Conservation (phyloP, 768 basidiomycete species). For the Rhodosporidiobolus odoratus region DNA sequence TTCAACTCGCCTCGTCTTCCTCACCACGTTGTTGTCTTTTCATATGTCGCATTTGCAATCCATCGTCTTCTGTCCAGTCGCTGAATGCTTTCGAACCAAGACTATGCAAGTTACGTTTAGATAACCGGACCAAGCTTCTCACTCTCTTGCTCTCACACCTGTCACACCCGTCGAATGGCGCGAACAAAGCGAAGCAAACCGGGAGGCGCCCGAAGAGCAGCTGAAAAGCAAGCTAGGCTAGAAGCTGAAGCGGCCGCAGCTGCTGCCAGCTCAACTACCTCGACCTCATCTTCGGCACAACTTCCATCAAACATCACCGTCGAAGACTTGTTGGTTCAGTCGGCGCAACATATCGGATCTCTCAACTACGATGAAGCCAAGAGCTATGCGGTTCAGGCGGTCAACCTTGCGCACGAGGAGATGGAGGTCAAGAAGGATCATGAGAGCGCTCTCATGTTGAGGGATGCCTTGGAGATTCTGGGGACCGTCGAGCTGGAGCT, state of each 20-base stretch:
- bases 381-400: constrained; percentile 20
- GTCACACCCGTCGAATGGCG: background rate
- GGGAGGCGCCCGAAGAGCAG: too few species aligned
- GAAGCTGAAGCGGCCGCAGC: background rate
- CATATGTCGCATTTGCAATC: too few species aligned
- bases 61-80: too few species aligned
- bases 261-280: background rate
- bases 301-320: constrained; percentile 15
- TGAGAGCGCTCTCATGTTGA: constrained; percentile 19
- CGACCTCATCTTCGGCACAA: constrained; percentile 2
- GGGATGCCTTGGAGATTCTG: constrained; percentile 37
- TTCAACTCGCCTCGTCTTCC: background rate
- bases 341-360: constrained; percentile 30
- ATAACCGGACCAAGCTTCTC: background rate
- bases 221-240: too few species aligned
- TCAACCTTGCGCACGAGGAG: constrained; percentile 27
- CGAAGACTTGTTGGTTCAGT: constrained; percentile 36
- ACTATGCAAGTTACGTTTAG: too few species aligned
- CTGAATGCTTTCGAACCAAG: too few species aligned
- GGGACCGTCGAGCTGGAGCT: constrained; percentile 41
- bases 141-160: background rate
- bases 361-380: constrained; percentile 36
- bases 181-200: constrained; percentile 5
- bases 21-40: too few species aligned
- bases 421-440: constrained; percentile 13